Evolutionary conservation across 176 grass and related monocot genomes (phyloP), one percentile per base, ranked within the genome.

Genomic region (Oryza glumipatula): DNA sequence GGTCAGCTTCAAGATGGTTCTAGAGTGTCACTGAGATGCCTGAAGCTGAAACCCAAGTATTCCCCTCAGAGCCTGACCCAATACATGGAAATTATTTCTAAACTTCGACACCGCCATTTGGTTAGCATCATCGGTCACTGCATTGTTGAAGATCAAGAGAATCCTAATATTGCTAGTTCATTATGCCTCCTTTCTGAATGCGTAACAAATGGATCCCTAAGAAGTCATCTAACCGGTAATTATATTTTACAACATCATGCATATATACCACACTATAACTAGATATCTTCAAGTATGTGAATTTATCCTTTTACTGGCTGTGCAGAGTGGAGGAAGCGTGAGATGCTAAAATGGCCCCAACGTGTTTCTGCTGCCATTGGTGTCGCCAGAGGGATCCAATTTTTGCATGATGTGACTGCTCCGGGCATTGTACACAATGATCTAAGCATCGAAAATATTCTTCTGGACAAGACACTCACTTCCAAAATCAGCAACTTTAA

Each of bases 281-380:
- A 76, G 84, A 81, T 58, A 70, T 33, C 12, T 38, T 1, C 17
- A 77, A 69, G 17, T 17, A 74, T 66, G 22, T 61, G 6, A 84
- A 24, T 81, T 80, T 70, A 86, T 0, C 5, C 66, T 39, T 68
- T 49, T 5, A 14, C 35, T 32, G 24, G 14, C 30, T 88, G 35
- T 78, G 54, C 80, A 98, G 96, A 99, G 45, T 92, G 89, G 88
- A 75, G 93, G 72, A 94, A 96, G 30, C 82, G 89, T 3, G 94
- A 94, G 75, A 96, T 94, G 91, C 80, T 99, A 75, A 96, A 92
- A 88, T 99, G 93, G 96, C 88, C 94, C 3, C 93, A 96, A 19
- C 92, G 96, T 63, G 90, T 99, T 39, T 74, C 86, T 23, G 88
- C 96, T 63, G 68, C 84, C 23, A 91, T 96, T 60, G 96, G 96